Evolutionary conservation across 176 grass and related monocot species (phyloP).

Genomic region (Eleusine indica): DNA sequence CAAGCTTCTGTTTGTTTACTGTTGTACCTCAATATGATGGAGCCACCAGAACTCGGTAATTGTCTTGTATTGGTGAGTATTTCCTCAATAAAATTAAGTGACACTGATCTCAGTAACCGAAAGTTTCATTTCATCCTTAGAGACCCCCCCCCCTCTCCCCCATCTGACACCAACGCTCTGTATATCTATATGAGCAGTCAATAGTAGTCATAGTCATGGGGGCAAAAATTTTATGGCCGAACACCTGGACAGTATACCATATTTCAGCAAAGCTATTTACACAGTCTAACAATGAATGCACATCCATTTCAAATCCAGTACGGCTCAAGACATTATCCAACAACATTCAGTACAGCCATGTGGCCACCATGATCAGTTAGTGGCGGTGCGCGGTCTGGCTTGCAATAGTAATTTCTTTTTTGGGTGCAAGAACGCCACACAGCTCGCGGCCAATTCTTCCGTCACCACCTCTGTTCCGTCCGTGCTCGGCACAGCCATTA

Average conservation of each 20-base stretch:
- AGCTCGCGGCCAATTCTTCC: not conserved
- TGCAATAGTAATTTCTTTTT: not conserved
- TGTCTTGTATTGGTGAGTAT: too few species aligned
- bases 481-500: not conserved
- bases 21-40: too few species aligned
- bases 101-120: too few species aligned
- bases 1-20: not conserved
- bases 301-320: constrained; percentile 2
- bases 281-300: not conserved
- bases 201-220: not conserved
- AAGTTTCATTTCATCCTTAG: too few species aligned
- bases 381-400: not conserved
- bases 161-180: not conserved
- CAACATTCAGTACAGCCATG: not conserved
- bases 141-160: too few species aligned
- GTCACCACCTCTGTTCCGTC: not conserved
- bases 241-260: not conserved
- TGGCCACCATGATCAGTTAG: not conserved
- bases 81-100: too few species aligned
- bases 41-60: too few species aligned
- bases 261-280: not conserved
- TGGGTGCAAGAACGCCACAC: not conserved
- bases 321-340: not conserved
- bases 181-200: not conserved
- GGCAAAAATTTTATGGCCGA: not conserved